A percentile compares a stretch with the other conserved stretches of the same genome.
phyloP scores from a whole-genome alignment of 2,329 filamentous ascomycete species.

The Fonsecaea multimorphosa region DNA sequence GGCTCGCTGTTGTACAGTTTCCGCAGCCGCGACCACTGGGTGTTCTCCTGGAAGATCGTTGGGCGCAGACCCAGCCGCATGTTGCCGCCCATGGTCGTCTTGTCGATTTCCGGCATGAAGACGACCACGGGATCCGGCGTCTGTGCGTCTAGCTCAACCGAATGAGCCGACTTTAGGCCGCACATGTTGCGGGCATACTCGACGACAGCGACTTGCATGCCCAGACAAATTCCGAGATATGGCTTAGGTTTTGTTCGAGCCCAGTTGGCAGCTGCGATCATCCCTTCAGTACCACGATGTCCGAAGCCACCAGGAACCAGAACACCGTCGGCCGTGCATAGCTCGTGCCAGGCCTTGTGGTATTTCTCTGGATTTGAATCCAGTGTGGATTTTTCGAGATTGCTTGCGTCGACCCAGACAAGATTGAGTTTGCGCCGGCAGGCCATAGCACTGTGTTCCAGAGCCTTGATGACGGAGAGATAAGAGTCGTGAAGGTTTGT shows the following conservation, averaged over 20 bases:
- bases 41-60: slow-evolving; percentile 75
- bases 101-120: slow-evolving; percentile 89
- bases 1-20: slow-evolving; percentile 66
- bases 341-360: slow-evolving; percentile 83
- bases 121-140: slow-evolving; percentile 76
- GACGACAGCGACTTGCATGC: slow-evolving; percentile 91
- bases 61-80: slow-evolving; percentile 82
- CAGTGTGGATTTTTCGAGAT: slow-evolving; percentile 73
- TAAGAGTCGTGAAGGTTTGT: slow-evolving; percentile 84
- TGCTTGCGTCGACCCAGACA: slow-evolving; percentile 81
- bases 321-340: slow-evolving; percentile 69
- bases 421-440: slow-evolving; percentile 80
- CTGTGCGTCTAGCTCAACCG: slow-evolving; percentile 60
- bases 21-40: slow-evolving; percentile 79
- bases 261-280: slow-evolving; percentile 87
- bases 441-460: slow-evolving; percentile 91
- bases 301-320: slow-evolving; percentile 74
- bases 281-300: slow-evolving; percentile 80
- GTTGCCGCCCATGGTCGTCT: slow-evolving; percentile 78
- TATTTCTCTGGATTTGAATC: slow-evolving; percentile 71
- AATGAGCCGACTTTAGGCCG: slow-evolving; percentile 64
- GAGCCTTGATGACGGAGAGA: slow-evolving; percentile 79
- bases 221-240: slow-evolving; percentile 88
- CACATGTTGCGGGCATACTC: slow-evolving; percentile 82
- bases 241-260: slow-evolving; percentile 80